Base-by-base conservation (phyloP, 495 filamentous ascomycete species). In the Penicillium alfredii region DNA sequence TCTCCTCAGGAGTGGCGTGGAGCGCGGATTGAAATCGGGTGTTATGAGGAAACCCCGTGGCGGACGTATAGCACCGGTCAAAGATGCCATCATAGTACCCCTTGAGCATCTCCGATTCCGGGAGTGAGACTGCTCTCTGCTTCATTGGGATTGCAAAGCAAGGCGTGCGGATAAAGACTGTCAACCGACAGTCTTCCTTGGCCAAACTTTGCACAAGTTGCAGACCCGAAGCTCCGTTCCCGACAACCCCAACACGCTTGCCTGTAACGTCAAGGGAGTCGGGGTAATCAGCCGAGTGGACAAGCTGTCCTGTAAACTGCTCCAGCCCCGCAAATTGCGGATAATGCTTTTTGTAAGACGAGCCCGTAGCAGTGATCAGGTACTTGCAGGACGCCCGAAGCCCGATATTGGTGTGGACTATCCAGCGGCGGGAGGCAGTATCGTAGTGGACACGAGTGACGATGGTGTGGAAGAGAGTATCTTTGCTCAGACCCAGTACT, bases 121-220 rank as follows among this genome's bases (percentile, higher is more conserved):
- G 37, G 63, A 48, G 17, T 2, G 30, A 6, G 29, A 77, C 52
- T 7, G 53, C 21, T 1, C 58, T 41, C 43, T 77, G 70, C 6
- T 50, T 51, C 70, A 76, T 76, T 0, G 64, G 69, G 9, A 53
- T 26, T 0, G 44, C 40, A 13, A 47, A 56, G 42, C 68, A 70
- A 3, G 74, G 71, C 0, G 66, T 72, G 0, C 73, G 60, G n/a
- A 69, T 63, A 45, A 70, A 73, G 3, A 70, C 58, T 0, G 58
- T 64, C 10, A 72, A 44, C 8, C 56, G 27, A 3, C 26, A 49
- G 3, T 58, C 68, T 18, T 53, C 24, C 32, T 60, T 56, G 8
- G 58, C 64, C 5, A 56, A 16, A n/a, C 42, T 44, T 24, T 56
- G 47, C 8, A 57, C 55, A 18, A 60, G 35, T 19, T 60, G 56